Evolutionary conservation across 2,329 filamentous ascomycete species (phyloP).

Genomic region (Pseudopyricularia cyperi): DNA sequence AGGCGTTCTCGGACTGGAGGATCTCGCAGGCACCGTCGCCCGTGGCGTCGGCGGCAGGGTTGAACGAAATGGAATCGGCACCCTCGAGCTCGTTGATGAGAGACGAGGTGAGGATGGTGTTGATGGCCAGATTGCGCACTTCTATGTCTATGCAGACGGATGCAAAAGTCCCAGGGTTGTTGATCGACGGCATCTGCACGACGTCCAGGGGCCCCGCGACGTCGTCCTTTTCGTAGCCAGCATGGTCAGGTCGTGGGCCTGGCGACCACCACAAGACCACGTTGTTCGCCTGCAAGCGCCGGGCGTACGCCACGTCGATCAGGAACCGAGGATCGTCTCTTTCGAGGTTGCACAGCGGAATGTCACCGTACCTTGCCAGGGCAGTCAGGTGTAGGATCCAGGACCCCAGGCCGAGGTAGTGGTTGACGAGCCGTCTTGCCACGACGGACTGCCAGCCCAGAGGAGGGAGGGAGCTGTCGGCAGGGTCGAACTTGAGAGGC

Average conservation of each 20-base stretch:
- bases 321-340: conserved; percentile 87
- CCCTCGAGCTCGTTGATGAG: conserved; percentile 95
- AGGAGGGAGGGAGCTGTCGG: conserved; percentile 78
- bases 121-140: conserved; percentile 89
- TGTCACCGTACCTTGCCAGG: conserved; percentile 81
- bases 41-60: conserved; percentile 42
- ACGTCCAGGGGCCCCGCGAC: conserved; percentile 70
- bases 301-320: conserved; percentile 90
- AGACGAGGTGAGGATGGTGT: conserved; percentile 92
- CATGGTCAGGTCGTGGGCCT: conserved; percentile 80
- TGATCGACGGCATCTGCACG: conserved; percentile 84
- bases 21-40: conserved; percentile 51
- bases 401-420: conserved; percentile 83
- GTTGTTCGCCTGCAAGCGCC: conserved; percentile 77
- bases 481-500: conserved; percentile 65
- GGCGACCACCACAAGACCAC: conserved; percentile 97
- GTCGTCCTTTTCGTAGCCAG: conserved; percentile 89
- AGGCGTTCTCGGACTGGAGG: conserved; percentile 77
- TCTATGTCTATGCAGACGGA: conserved; percentile 95
- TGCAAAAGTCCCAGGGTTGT: conserved; percentile 85
- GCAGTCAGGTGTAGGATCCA: conserved; percentile 86
- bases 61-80: conserved; percentile 76
- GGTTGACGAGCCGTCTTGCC: conserved; percentile 70
- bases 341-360: conserved; percentile 91
- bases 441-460: conserved; percentile 89